Evolutionary conservation across 2,329 filamentous ascomycete genomes (phyloP).

Genomic region (Diaporthe batatas): DNA sequence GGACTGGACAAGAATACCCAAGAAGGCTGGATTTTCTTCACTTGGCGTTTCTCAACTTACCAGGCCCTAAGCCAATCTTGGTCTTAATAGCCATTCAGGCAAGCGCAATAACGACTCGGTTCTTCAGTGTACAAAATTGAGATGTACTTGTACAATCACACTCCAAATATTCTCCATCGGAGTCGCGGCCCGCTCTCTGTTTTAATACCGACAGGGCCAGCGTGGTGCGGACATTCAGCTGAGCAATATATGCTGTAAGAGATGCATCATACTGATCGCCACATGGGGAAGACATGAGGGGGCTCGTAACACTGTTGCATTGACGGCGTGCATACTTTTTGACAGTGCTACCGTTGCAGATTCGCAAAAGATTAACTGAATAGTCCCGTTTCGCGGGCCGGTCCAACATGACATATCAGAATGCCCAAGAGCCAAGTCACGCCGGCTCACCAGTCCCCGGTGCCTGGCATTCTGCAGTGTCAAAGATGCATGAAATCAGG

Average conservation of each 20-base stretch:
- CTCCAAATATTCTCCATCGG: neutral
- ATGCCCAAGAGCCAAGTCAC: neutral
- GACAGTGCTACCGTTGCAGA: slow-evolving; percentile 21
- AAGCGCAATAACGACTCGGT: neutral
- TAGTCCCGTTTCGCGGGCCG: neutral
- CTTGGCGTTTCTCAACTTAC: neutral
- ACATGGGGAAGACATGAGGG: neutral
- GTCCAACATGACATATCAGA: slow-evolving; percentile 33
- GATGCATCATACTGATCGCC: neutral
- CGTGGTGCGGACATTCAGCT: neutral
- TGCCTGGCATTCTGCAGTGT: slow-evolving; percentile 10
- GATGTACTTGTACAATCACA: neutral
- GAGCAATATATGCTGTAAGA: slow-evolving; percentile 19
- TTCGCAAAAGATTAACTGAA: slow-evolving; percentile 13
- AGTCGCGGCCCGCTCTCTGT: slow-evolving; percentile 4
- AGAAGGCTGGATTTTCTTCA: neutral
- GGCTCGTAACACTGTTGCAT: neutral
- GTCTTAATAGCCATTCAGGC: neutral
- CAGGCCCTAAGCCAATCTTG: neutral
- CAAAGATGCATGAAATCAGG: neutral
- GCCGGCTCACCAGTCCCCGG: slow-evolving; percentile 11
- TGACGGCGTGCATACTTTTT: slow-evolving; percentile 10
- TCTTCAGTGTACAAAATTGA: neutral
- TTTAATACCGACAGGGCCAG: slow-evolving; percentile 17
- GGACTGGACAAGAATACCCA: neutral